These are phyloP conservation scores for Vararia minispora DNA, from an alignment of 768 basidiomycete genomes.

Conservation along the genomic window DNA sequence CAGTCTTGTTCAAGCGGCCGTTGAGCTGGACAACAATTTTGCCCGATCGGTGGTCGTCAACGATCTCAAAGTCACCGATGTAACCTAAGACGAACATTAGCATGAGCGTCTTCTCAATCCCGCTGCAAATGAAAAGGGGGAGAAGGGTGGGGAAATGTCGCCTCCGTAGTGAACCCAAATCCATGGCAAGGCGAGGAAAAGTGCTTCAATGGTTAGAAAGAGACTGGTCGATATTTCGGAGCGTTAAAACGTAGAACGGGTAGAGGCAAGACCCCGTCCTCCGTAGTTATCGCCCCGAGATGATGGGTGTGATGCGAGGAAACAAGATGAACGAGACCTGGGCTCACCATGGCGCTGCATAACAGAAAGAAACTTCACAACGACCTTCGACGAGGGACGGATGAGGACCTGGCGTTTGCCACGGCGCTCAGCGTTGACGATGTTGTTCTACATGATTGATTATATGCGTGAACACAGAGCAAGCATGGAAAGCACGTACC, in stretches of 20 bases:
- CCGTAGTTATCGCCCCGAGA: constrained; percentile 84
- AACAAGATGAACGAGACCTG: constrained; percentile 4
- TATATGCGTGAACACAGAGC: no score
- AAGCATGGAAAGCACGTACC: constrained; percentile 18
- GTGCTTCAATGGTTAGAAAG: constrained; percentile 51
- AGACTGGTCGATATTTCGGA: constrained; percentile 59
- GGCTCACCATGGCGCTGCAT: constrained; percentile 97
- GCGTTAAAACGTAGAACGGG: constrained; percentile 75
- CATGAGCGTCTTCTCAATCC: neutral
- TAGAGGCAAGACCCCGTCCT: constrained; percentile 46
- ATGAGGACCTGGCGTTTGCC: constrained; percentile 99
- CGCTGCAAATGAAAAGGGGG: neutral
- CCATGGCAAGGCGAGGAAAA: constrained; percentile 25
- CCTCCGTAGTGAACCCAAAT: constrained; percentile 47
- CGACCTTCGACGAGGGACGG: constrained; percentile 94
- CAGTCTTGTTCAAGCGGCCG: constrained; percentile 98
- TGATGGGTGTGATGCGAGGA: constrained; percentile 1
- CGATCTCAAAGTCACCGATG: constrained; percentile 97
- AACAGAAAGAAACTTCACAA: constrained; percentile 94
- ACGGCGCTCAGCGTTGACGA: constrained; percentile 98
- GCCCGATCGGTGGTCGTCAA: constrained; percentile 96
- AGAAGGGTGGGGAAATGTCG: constrained; percentile 26
- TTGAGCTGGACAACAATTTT: constrained; percentile 99
- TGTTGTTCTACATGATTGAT: constrained; percentile 96
- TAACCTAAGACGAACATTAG: constrained; percentile 47